Percentiles rank a stretch among this genome's conserved stretches.
Conservation (phyloP, 2,329 filamentous ascomycete species). For the Microsporum ferrugineum region DNA sequence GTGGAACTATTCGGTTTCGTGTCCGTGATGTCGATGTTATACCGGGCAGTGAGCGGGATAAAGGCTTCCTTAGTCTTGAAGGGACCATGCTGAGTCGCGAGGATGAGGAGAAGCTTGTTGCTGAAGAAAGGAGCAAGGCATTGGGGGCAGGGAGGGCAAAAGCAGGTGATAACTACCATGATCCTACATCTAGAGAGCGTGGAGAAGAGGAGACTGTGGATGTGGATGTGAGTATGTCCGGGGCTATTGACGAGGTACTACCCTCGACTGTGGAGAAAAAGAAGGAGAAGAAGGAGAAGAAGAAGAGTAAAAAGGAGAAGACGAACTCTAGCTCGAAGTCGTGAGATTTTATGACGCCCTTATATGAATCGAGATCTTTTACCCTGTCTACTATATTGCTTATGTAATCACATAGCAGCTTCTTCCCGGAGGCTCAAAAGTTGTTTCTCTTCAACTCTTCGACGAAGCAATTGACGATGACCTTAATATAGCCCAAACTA, state of each 20-base stretch:
- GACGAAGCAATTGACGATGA: neutral
- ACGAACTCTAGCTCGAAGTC: neutral
- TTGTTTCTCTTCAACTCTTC: neutral
- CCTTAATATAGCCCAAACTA: neutral
- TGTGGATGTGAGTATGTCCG: conserved; percentile 1
- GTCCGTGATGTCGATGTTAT: conserved; percentile 69
- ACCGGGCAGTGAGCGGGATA: conserved; percentile 57
- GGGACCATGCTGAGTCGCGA: conserved; percentile 68
- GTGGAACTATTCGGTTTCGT: conserved; percentile 60
- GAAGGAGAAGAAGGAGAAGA: conserved; percentile 7
- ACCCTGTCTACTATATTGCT: neutral
- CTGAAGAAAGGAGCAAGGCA: conserved; percentile 37
- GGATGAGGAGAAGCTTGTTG: conserved; percentile 51
- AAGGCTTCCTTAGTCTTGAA: conserved; percentile 73
- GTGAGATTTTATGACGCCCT: neutral
- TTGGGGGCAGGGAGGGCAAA: neutral
- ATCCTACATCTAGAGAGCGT: neutral
- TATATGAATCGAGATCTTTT: conserved; percentile 1
- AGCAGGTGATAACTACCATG: neutral
- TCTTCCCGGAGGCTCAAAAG: neutral
- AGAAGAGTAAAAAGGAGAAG: conserved; percentile 5
- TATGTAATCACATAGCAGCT: neutral
- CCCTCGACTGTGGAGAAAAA: neutral
- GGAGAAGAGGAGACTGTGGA: conserved; percentile 22
- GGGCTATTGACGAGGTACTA: neutral